phyloP scores from a whole-genome alignment of 306 rosid genomes.

The Vigna mungo region DNA sequence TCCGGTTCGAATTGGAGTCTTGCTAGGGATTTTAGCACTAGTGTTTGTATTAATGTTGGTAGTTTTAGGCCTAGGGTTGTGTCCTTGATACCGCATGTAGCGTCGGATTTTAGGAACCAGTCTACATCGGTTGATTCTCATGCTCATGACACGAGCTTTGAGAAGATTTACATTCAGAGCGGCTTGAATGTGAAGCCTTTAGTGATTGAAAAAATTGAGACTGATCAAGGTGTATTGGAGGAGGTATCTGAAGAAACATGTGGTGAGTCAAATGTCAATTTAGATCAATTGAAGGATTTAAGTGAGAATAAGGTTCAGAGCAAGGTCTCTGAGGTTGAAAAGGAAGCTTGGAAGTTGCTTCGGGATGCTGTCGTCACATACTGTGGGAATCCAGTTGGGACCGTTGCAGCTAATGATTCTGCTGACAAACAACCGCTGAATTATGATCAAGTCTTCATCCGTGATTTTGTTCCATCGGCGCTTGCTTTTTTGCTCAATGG shows the following conservation, averaged over 20 bases:
- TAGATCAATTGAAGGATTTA: slow-evolving; percentile 58
- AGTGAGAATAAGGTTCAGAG: slow-evolving; percentile 57
- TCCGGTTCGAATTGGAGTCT: slow-evolving; percentile 59
- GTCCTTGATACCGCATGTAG: slow-evolving; percentile 60
- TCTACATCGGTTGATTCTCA: slow-evolving; percentile 77
- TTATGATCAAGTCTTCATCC: slow-evolving; percentile 90
- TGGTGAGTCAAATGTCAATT: slow-evolving; percentile 44
- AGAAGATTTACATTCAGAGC: slow-evolving; percentile 75
- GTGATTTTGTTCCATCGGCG: slow-evolving; percentile 89
- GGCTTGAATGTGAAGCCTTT: slow-evolving; percentile 72
- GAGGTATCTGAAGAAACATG: slow-evolving; percentile 52
- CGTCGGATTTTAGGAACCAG: slow-evolving; percentile 71
- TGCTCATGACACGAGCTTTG: slow-evolving; percentile 68
- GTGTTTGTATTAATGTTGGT: slow-evolving; percentile 48
- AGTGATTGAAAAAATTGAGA: slow-evolving; percentile 56
- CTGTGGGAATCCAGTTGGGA: slow-evolving; percentile 86
- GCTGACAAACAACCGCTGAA: slow-evolving; percentile 75
- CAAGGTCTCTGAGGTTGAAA: slow-evolving; percentile 64
- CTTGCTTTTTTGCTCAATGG: slow-evolving; percentile 92
- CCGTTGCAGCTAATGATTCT: slow-evolving; percentile 86
- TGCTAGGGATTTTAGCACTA: slow-evolving; percentile 52
- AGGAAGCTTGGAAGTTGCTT: slow-evolving; percentile 87
- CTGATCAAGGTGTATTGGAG: slow-evolving; percentile 50
- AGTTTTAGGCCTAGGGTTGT: slow-evolving; percentile 56
- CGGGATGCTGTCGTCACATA: slow-evolving; percentile 69